phyloP scores from a whole-genome alignment of 2,329 filamentous ascomycete genomes.

The Phyllosticta citriasiana region DNA sequence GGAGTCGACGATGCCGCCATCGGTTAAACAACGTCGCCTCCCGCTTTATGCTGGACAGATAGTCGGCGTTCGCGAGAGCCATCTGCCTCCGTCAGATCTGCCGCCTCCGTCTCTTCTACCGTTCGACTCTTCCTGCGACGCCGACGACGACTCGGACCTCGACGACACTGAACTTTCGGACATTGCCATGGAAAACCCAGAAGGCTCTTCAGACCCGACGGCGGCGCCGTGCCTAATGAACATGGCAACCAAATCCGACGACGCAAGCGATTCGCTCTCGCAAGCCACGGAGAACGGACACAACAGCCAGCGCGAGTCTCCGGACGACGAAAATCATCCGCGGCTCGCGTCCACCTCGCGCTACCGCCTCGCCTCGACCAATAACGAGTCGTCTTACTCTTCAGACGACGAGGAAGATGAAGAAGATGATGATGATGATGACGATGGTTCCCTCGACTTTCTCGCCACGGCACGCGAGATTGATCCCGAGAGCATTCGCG shows the following conservation, averaged over 20 bases:
- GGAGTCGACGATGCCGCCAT: background rate
- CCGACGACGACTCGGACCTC: slow-evolving; percentile 27
- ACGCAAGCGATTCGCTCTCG: background rate
- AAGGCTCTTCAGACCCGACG: slow-evolving; percentile 3
- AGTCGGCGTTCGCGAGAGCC: slow-evolving; percentile 55
- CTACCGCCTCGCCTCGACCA: background rate
- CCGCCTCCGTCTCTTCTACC: slow-evolving; percentile 36
- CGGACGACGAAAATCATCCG: slow-evolving; percentile 15
- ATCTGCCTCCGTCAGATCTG: slow-evolving; percentile 40
- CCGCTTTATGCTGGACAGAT: slow-evolving; percentile 23
- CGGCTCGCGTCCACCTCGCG: background rate
- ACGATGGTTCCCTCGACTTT: slow-evolving; percentile 34
- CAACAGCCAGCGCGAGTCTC: background rate
- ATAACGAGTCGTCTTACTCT: slow-evolving; percentile 10
- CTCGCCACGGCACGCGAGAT: slow-evolving; percentile 35
- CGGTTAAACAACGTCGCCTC: background rate
- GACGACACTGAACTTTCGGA: slow-evolving; percentile 24
- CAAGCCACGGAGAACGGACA: background rate
- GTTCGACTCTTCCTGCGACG: slow-evolving; percentile 26
- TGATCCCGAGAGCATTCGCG: slow-evolving; percentile 32
- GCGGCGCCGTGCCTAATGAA: slow-evolving; percentile 19
- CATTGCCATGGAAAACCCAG: background rate
- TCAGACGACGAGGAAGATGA: slow-evolving; percentile 21
- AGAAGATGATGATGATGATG: slow-evolving; percentile 21
- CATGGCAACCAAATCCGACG: background rate